Base-by-base conservation (phyloP, 768 basidiomycete species). In the Hemileccinum impolitum region DNA sequence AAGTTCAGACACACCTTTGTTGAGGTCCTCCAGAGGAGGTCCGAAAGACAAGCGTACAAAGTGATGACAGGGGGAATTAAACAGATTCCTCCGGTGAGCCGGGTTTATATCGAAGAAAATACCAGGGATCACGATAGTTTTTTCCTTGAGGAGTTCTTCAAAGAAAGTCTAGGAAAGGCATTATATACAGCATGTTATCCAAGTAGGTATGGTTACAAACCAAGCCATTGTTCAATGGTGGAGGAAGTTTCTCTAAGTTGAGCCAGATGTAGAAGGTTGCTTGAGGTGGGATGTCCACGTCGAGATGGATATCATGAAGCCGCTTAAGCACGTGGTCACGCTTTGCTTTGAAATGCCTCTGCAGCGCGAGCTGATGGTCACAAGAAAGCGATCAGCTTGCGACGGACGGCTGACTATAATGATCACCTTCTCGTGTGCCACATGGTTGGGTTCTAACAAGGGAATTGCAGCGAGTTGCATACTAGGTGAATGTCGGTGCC, bases 211-310 rank as follows among this genome's bases (percentile, higher is more conserved):
- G n/a, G 19, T 14, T 14, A 72, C 77, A 6, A 52, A 89, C 87
- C 60, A 96, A 71, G 17, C 94, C 94, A 60, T 90, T 91, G 71
- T 93, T 91, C 38, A 96, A 64, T 7, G 94, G 94, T 5, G 80
- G 58, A 9, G 90, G 87, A 40, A 96, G 77, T 47, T 75, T 75
- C 64, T 85, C 85, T 18, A 95, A 75, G 70, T 90, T 89, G 51
- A 94, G 79, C 93, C 94, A 96, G 64, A 96, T 82, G 69, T 97
- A 96, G 71, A 96, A 97, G 3, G 94, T 96, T 47, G 84, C 82
- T 17, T 72, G 73, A 6, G 90, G 92, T 36, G 87, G 85, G 47
- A 89, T 70, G 39, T 79, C 73, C 39, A 96, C 89, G 43, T 87
- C 82, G 19, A 96, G 75, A 38, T 82, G 85, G 48, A 97, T 78